Percentiles rank a stretch among this genome's conserved stretches.
phyloP scores from a whole-genome alignment of 495 filamentous ascomycete genomes.

The Chaetomium tenue region DNA sequence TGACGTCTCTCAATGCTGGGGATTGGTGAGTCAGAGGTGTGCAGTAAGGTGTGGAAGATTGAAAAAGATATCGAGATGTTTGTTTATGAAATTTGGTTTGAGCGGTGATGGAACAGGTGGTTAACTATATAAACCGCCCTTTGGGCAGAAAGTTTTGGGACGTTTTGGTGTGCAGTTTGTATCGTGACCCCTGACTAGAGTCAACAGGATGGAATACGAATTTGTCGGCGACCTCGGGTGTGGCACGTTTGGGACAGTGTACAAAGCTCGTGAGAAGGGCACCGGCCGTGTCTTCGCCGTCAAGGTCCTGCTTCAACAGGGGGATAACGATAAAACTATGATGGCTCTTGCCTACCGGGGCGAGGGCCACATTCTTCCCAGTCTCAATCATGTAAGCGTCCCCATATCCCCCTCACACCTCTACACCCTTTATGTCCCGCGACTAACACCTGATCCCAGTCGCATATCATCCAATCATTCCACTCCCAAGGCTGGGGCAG shows the following conservation, averaged over 20 bases:
- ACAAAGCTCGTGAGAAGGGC: background rate
- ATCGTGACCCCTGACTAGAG: background rate
- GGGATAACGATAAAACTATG: no score
- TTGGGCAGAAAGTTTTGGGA: background rate
- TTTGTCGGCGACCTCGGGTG: background rate
- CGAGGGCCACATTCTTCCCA: slow-evolving; percentile 2
- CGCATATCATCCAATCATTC: slow-evolving; percentile 7
- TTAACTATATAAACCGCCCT: background rate
- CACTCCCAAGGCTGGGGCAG: no score
- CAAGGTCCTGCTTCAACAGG: background rate
- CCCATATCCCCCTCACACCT: background rate
- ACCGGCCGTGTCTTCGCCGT: background rate
- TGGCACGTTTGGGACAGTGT: slow-evolving; percentile 2
- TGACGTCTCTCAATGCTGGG: background rate
- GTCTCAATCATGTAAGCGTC: slow-evolving; percentile 7
- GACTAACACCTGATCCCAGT: background rate
- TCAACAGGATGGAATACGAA: background rate
- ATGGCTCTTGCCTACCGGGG: background rate
- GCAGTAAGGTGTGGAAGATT: background rate
- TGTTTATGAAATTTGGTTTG: background rate
- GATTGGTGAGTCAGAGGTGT: background rate
- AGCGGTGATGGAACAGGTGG: background rate
- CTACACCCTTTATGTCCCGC: no score
- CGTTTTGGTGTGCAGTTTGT: background rate
- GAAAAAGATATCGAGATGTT: background rate